Conservation (phyloP, 2,329 filamentous ascomycete species). For the Aureobasidium sp. region DNA sequence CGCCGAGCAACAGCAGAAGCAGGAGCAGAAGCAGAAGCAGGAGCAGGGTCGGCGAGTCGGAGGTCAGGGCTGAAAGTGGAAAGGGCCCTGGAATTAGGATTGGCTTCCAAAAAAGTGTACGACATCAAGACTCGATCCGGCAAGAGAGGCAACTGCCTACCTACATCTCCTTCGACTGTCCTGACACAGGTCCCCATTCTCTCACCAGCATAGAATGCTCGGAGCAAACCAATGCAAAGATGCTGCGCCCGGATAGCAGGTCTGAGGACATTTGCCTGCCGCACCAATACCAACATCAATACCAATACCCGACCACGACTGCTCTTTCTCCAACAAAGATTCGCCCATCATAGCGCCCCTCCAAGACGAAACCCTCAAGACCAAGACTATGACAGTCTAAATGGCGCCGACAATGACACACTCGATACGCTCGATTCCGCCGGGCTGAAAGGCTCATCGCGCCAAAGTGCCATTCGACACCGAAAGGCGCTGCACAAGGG, state of each 20-base stretch:
- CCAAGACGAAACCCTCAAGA: neutral
- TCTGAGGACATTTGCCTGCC: constrained; percentile 1
- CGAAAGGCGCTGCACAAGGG: neutral
- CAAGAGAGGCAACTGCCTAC: neutral
- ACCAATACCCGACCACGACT: neutral
- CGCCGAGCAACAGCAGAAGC: neutral
- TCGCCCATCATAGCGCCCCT: neutral
- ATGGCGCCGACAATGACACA: neutral
- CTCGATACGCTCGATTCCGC: neutral
- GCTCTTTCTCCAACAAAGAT: neutral
- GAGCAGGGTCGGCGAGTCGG: constrained; percentile 4
- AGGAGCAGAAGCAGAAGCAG: neutral
- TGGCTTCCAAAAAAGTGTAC: constrained; percentile 3
- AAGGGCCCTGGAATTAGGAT: neutral
- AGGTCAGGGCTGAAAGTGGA: neutral
- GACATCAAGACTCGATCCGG: constrained; percentile 8
- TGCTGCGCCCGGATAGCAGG: constrained; percentile 19
- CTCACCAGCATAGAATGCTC: constrained; percentile 19
- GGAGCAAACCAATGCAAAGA: constrained; percentile 25
- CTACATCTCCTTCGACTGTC: neutral
- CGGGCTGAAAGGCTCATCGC: neutral
- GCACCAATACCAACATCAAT: neutral
- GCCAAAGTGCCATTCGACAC: neutral
- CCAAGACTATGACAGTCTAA: neutral
- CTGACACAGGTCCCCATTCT: neutral